A percentile compares a stretch with the other conserved stretches of the same genome.
phyloP scores from a whole-genome alignment of 139 green algal species.

The Tetradesmus lagerheimii region DNA sequence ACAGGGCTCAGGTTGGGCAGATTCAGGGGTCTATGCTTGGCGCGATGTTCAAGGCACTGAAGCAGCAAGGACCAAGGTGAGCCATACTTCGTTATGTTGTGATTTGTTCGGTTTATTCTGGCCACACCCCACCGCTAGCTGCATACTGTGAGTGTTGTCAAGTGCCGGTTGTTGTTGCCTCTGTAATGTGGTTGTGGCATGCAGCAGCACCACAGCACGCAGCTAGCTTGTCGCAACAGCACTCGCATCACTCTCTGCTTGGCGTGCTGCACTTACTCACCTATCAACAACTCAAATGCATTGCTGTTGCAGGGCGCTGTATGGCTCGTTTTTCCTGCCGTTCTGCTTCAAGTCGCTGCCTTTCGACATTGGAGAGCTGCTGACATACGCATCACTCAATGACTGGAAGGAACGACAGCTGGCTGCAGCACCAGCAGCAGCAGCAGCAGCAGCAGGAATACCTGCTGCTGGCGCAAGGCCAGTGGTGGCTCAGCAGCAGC shows the following conservation, averaged over 20 bases:
- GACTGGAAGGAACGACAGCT: constrained; percentile 39
- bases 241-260: too few relatives aligned
- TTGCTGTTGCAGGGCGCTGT: constrained; percentile 47
- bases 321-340: constrained; percentile 53
- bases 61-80: constrained; percentile 40
- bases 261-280: too few relatives aligned
- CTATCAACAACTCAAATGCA: too few relatives aligned
- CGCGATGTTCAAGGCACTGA: constrained; percentile 44
- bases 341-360: constrained; percentile 74
- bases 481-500: background rate
- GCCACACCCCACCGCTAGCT: too few relatives aligned
- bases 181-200: too few relatives aligned
- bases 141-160: too few relatives aligned
- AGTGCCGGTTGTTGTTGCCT: too few relatives aligned
- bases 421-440: background rate
- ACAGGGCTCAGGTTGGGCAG: constrained; percentile 58
- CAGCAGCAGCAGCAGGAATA: constrained; percentile 2
- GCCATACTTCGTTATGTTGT: too few relatives aligned
- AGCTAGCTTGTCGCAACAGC: too few relatives aligned
- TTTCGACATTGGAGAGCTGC: constrained; percentile 69
- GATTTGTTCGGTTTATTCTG: too few relatives aligned
- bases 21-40: constrained; percentile 53
- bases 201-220: too few relatives aligned
- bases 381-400: constrained; percentile 60
- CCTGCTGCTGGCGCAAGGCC: background rate